A percentile compares a stretch with the other conserved stretches of the same genome.
Evolutionary conservation across 805 yeast genomes (phyloP).

Genomic region (Naumovozyma castellii): DNA sequence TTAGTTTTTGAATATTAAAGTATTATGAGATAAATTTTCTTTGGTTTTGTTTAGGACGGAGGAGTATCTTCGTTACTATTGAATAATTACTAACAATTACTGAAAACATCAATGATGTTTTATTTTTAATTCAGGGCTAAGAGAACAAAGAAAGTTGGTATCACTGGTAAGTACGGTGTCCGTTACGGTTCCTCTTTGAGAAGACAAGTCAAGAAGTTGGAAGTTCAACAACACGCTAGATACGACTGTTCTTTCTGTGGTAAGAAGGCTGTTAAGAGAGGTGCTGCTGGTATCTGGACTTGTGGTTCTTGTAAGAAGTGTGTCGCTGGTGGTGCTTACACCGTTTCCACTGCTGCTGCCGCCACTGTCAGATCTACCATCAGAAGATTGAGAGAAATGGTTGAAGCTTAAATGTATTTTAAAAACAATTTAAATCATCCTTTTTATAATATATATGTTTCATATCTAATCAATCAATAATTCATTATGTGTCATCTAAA

Average conservation of each 20-base stretch:
- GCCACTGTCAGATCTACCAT: conserved; percentile 99
- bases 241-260: conserved; percentile 99
- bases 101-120: too few species aligned
- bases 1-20: too few species aligned
- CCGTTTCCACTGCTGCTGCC: conserved; percentile 98
- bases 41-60: too few species aligned
- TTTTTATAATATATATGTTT: not conserved
- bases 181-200: conserved; percentile 99
- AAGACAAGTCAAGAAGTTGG: conserved; percentile 99
- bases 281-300: conserved; percentile 97
- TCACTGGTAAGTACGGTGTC: conserved; percentile 99
- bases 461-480: not conserved
- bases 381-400: conserved; percentile 99
- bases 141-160: conserved; percentile 99
- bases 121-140: conserved; percentile 66
- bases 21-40: too few species aligned
- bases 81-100: conserved; percentile 1
- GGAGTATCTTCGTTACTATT: too few species aligned
- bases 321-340: conserved; percentile 99
- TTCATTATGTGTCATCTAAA: not conserved
- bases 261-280: conserved; percentile 95
- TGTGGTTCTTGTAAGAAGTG: conserved; percentile 93
- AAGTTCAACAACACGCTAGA: conserved; percentile 96
- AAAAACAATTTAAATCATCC: not conserved
- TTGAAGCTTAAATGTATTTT: conserved; percentile 73